Evolutionary conservation across 768 basidiomycete genomes (phyloP).

Genomic region (Russula vinacea): DNA sequence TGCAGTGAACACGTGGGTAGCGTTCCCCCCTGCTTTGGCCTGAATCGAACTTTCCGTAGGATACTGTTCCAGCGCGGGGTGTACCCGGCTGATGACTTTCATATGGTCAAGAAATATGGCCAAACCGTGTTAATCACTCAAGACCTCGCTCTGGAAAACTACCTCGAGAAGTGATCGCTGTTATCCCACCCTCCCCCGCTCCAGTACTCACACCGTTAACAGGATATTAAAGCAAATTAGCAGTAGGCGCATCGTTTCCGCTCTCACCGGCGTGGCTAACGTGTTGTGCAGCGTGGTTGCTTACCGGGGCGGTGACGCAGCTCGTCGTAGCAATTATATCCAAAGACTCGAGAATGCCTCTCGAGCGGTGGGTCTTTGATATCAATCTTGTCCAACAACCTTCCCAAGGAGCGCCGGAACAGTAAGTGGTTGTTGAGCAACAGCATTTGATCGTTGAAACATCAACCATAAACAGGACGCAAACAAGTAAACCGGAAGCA

Average conservation of each 20-base stretch:
- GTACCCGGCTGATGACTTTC: constrained; percentile 97
- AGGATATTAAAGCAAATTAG: constrained; percentile 92
- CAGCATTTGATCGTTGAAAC: constrained; percentile 5
- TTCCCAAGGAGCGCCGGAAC: constrained; percentile 43
- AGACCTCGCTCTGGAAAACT: constrained; percentile 89
- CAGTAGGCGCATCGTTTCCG: constrained; percentile 50
- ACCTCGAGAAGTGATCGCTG: constrained; percentile 67
- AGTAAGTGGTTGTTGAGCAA: constrained; percentile 38
- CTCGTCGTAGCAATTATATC: constrained; percentile 95
- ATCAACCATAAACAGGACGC: constrained; percentile 41
- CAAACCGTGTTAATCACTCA: constrained; percentile 93
- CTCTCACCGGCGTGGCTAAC: constrained; percentile 14
- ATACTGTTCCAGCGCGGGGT: constrained; percentile 96
- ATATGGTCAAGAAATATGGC: constrained; percentile 99
- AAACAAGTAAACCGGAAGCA: constrained; percentile 63
- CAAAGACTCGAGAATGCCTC: constrained; percentile 84
- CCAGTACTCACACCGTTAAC: constrained; percentile 15
- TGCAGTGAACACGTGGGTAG: constrained; percentile 88
- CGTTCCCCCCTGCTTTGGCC: background rate
- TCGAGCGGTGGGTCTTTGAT: constrained; percentile 99
- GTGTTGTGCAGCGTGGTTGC: constrained; percentile 74
- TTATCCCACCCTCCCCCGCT: background rate
- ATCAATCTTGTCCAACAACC: constrained; percentile 76
- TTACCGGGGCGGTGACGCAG: constrained; percentile 88
- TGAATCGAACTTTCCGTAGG: constrained; percentile 41